Evolutionary conservation across 495 filamentous ascomycete species (phyloP).

Genomic region (Trichoderma asperelloides): DNA sequence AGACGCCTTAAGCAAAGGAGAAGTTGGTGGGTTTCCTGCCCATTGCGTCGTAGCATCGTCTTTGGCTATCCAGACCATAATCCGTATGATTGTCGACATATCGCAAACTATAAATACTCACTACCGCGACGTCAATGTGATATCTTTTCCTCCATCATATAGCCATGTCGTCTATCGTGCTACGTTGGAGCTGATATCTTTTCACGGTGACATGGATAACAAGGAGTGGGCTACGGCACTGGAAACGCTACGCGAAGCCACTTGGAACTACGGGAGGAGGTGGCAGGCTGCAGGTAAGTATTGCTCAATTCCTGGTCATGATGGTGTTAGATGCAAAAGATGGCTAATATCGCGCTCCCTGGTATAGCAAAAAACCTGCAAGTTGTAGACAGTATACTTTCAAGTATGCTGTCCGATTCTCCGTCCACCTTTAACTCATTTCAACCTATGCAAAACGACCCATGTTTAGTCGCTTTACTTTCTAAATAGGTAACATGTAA

Average conservation of each 20-base stretch:
- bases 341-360: not conserved
- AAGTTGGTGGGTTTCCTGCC: not conserved
- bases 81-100: constrained; percentile 2
- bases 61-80: not conserved
- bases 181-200: not conserved
- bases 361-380: not conserved
- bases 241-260: not conserved
- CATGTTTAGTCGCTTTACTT: not conserved
- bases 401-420: not conserved
- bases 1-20: not conserved
- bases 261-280: not conserved
- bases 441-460: not conserved
- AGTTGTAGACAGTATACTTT: not conserved
- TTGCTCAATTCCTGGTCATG: not conserved
- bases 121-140: not conserved
- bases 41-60: not conserved
- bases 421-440: not conserved
- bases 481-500: not conserved
- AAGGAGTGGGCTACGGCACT: not conserved
- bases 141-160: not conserved
- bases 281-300: not conserved
- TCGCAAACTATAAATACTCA: not conserved
- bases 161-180: not conserved
- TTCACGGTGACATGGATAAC: not conserved
- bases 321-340: not conserved